Percentiles rank a stretch among this genome's conserved stretches.
Evolutionary conservation across 768 basidiomycete species (phyloP).

Genomic region (Pleurotus eryngii): DNA sequence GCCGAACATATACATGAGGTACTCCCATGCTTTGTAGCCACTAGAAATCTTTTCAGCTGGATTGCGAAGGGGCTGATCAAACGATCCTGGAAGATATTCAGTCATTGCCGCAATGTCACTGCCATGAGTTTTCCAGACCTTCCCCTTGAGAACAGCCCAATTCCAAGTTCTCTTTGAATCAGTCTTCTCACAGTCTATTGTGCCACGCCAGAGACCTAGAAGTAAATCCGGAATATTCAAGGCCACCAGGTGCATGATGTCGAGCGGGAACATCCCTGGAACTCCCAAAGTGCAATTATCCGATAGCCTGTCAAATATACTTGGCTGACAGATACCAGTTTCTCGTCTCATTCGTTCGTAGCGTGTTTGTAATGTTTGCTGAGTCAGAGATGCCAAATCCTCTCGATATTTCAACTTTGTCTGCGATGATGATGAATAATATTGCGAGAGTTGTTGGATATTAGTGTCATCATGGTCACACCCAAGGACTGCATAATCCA

Average conservation of each 20-base stretch:
- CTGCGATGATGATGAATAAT: not conserved
- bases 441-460: conserved; percentile 6
- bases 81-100: conserved; percentile 25
- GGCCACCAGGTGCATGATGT: conserved; percentile 39
- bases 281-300: conserved; percentile 7
- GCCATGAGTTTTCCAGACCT: conserved; percentile 25
- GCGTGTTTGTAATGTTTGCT: conserved; percentile 10
- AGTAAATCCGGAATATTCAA: conserved; percentile 35
- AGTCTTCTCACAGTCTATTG: conserved; percentile 20
- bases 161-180: conserved; percentile 15
- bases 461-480: conserved; percentile 23
- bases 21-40: conserved; percentile 16
- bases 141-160: conserved; percentile 17
- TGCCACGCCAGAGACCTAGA: conserved; percentile 15
- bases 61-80: conserved; percentile 30
- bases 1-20: conserved; percentile 12
- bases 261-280: conserved; percentile 31
- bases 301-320: conserved; percentile 31
- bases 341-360: conserved; percentile 23
- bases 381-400: conserved; percentile 10
- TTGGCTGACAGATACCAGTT: conserved; percentile 34
- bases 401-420: conserved; percentile 9
- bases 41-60: conserved; percentile 27
- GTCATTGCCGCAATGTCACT: conserved; percentile 17
- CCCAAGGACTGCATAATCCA: conserved; percentile 17